Evolutionary conservation across 768 basidiomycete genomes (phyloP).

Genomic region (Suillus spraguei): DNA sequence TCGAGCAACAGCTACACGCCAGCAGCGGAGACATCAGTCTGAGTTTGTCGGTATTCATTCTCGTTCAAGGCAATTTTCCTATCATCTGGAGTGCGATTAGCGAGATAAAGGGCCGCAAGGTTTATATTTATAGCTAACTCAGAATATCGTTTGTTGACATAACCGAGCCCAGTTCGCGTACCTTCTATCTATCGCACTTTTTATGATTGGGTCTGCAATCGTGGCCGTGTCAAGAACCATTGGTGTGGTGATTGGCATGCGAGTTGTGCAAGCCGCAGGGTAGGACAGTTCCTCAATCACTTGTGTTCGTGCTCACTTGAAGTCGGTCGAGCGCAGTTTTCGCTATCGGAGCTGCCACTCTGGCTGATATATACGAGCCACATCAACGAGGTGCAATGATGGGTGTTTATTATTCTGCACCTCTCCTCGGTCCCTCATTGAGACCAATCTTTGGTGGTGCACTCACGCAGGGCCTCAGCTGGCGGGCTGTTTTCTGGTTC

Average conservation of each 20-base stretch:
- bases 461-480: background rate
- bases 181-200: conserved; percentile 52
- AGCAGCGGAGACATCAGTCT: conserved; percentile 64
- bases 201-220: conserved; percentile 27
- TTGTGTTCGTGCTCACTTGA: too few relatives aligned
- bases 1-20: conserved; percentile 45
- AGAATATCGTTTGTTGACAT: background rate
- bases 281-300: conserved; percentile 24
- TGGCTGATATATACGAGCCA: background rate
- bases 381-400: background rate
- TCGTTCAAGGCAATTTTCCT: conserved; percentile 60
- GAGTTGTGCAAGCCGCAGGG: conserved; percentile 68
- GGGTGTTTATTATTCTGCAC: background rate
- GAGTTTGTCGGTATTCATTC: conserved; percentile 70
- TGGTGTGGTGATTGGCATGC: conserved; percentile 64
- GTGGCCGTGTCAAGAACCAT: conserved; percentile 62
- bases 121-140: conserved; percentile 26
- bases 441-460: background rate
- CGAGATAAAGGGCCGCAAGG: conserved; percentile 62
- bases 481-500: background rate
- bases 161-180: conserved; percentile 50
- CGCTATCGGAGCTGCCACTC: background rate
- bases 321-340: too few relatives aligned
- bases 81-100: conserved; percentile 32
- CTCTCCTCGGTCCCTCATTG: background rate